Conservation (phyloP, 768 basidiomycete species). For the Sporobolomyces roseus region DNA sequence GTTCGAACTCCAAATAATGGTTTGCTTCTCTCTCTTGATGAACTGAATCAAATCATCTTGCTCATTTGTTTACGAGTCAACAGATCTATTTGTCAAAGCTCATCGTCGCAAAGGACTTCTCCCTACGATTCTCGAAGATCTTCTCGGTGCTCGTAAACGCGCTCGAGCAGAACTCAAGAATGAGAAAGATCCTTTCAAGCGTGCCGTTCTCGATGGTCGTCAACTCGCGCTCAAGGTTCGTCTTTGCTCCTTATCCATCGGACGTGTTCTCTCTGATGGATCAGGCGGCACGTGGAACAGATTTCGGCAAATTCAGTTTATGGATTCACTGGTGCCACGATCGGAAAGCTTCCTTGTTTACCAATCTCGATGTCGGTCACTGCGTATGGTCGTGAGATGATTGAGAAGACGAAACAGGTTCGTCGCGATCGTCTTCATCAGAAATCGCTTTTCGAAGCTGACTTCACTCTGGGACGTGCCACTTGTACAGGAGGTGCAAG, state of each 20-base stretch:
- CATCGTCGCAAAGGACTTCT: conserved; percentile 77
- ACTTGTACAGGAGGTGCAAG: conserved; percentile 70
- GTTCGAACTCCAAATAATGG: conserved; percentile 94
- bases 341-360: conserved; percentile 93
- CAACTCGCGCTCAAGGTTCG: conserved; percentile 88
- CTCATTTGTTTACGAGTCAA: not conserved
- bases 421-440: not conserved
- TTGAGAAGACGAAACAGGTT: conserved; percentile 89
- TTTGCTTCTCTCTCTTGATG: too few relatives aligned
- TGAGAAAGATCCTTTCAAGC: conserved; percentile 93
- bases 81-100: conserved; percentile 79
- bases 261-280: too few relatives aligned
- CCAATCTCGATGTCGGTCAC: conserved; percentile 93
- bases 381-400: conserved; percentile 97
- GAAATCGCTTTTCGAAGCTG: not conserved
- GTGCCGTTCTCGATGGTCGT: conserved; percentile 93
- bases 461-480: not conserved
- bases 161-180: conserved; percentile 95
- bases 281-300: too few relatives aligned
- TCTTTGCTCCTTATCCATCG: too few relatives aligned
- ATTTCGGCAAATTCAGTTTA: conserved; percentile 99
- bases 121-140: conserved; percentile 86
- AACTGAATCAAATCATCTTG: too few relatives aligned
- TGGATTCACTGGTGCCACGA: conserved; percentile 95
- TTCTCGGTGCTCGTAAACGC: conserved; percentile 86